Evolutionary conservation across 2,329 filamentous ascomycete species (phyloP), one percentile per base, ranked within the genome.

Genomic region (Fonsecaea multimorphosa): DNA sequence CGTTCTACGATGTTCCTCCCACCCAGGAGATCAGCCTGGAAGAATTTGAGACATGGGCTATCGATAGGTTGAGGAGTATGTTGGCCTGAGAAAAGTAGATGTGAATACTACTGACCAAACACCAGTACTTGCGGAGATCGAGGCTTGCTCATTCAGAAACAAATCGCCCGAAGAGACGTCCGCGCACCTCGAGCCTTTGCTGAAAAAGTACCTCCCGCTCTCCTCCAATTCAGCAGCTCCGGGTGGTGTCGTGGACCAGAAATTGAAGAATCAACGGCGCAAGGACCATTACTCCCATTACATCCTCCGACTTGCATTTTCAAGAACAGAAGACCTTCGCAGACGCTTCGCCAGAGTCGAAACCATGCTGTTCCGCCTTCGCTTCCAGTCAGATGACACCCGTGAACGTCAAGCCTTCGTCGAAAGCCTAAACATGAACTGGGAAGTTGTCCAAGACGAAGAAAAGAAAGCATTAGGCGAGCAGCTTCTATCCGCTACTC

Each of bases 231-330:
- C 87, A 62, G 91, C 91, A 0, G 80, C 82, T 24, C 81, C 82
- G 14, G 78, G 79, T 11, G 81, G 82, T 74, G 67, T 84, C 78
- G 51, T 80, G 77, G 70, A 85, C 82, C 73, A 77, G 51, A 75
- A 77, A 32, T 79, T 94, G 14, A 84, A 86, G 27, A 80, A 86
- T 36, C 92, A 99, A 79, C 86, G 94, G 31, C 91, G 94, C 77
- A 96, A 95, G 76, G 95, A 99, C 73, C 95, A 99, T 79, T 99
- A 98, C 79, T 95, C 91, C 63, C 95, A 99, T 78, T 99, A 97
- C 77, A 99, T 98, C 68, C 86, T 99, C 5, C 89, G 95, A 0
- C 86, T 99, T 51, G 95, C 95, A 1, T 99, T 99, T 75, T 89
- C 93, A 0, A 88, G 90, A 1, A 97, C 94, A 0, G 93, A 97